phyloP scores from a whole-genome alignment of 2,329 filamentous ascomycete species.

The Diplocarpon rosae region DNA sequence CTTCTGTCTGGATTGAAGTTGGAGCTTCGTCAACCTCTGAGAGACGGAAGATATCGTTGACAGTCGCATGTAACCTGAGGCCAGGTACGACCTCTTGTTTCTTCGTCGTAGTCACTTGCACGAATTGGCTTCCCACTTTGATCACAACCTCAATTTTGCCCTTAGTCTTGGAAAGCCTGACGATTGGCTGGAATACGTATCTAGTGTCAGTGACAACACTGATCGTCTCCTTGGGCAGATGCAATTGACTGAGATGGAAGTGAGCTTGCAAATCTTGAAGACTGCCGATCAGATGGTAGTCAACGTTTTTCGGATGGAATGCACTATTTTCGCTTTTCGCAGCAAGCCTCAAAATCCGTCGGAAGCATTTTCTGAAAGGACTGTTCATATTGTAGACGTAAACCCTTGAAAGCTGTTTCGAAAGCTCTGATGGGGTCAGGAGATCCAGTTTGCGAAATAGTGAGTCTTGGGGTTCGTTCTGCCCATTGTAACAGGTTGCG shows the following conservation, averaged over 20 bases:
- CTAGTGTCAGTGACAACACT: conserved; percentile 56
- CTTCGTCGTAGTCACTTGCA: conserved; percentile 57
- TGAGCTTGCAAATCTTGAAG: conserved; percentile 54
- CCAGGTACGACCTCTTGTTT: conserved; percentile 58
- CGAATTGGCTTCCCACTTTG: conserved; percentile 58
- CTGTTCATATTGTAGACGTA: conserved; percentile 69
- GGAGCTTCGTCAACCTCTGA: conserved; percentile 57
- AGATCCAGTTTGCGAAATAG: conserved; percentile 52
- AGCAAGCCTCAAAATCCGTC: conserved; percentile 49
- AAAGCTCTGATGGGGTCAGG: conserved; percentile 50
- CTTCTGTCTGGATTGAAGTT: conserved; percentile 51
- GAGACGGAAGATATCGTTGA: conserved; percentile 61
- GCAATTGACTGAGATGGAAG: conserved; percentile 55
- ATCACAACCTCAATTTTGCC: conserved; percentile 60
- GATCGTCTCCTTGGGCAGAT: conserved; percentile 59
- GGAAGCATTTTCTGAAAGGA: conserved; percentile 56
- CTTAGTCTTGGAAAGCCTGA: conserved; percentile 54
- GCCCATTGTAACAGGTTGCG: conserved; percentile 59
- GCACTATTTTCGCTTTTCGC: conserved; percentile 48
- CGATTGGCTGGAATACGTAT: conserved; percentile 55
- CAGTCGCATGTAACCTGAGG: conserved; percentile 48
- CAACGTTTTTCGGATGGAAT: conserved; percentile 53
- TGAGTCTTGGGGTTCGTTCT: conserved; percentile 54
- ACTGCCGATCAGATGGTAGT: conserved; percentile 55
- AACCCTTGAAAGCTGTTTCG: conserved; percentile 46